phyloP scores from a whole-genome alignment of 2,329 filamentous ascomycete genomes.

The Metarhizium rileyi region DNA sequence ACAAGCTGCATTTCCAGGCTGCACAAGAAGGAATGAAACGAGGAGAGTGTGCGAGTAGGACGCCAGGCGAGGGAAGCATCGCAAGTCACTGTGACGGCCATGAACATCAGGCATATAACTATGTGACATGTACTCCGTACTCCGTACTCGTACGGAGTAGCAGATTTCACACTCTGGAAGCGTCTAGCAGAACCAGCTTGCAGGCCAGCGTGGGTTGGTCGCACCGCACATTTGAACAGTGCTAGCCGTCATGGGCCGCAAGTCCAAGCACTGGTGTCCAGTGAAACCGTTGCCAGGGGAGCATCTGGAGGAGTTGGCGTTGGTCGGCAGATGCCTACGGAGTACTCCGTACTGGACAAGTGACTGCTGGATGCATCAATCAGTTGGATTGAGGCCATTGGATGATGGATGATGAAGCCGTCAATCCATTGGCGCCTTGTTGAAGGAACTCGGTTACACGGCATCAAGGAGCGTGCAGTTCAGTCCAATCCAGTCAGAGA shows the following conservation, averaged over 20 bases:
- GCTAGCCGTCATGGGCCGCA: background rate
- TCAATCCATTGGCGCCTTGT: background rate
- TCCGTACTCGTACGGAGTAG: too few relatives aligned
- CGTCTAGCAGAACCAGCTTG: background rate
- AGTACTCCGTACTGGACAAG: background rate
- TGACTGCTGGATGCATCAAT: background rate
- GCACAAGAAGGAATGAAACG: too few relatives aligned
- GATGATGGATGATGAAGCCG: background rate
- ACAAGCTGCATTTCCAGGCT: too few relatives aligned
- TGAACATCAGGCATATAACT: background rate
- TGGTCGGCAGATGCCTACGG: background rate
- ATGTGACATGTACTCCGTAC: background rate
- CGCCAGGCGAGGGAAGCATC: background rate
- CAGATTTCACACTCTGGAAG: too few relatives aligned
- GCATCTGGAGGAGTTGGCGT: background rate
- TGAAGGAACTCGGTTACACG: too few relatives aligned
- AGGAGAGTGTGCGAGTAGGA: background rate
- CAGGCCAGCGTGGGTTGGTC: background rate
- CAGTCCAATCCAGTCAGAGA: too few relatives aligned
- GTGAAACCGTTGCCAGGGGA: too few relatives aligned
- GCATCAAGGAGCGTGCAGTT: too few relatives aligned
- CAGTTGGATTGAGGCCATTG: background rate
- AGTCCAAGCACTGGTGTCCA: background rate
- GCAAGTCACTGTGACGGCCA: background rate
- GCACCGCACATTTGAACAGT: background rate